Conservation (phyloP, 805 yeast genomes). For the Saccharomycopsis javanensis region DNA sequence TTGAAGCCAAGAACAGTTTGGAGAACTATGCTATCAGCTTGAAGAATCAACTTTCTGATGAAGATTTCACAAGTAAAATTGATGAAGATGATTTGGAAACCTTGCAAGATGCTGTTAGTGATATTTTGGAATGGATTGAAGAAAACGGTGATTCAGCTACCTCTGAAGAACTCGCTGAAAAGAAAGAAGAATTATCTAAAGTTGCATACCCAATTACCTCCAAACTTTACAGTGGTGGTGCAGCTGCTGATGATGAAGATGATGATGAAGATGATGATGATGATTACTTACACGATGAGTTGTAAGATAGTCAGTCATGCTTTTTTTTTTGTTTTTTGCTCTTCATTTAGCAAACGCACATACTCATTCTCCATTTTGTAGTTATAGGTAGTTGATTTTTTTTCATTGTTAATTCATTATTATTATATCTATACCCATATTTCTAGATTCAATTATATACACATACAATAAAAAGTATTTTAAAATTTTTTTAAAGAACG, state of each 20-base stretch:
- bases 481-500: neutral
- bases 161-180: constrained; percentile 88
- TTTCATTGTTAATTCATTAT: neutral
- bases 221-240: constrained; percentile 63
- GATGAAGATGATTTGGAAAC: constrained; percentile 89
- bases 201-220: constrained; percentile 88
- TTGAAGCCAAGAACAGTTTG: constrained; percentile 78
- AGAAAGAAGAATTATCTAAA: constrained; percentile 70
- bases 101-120: constrained; percentile 76
- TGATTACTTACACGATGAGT: constrained; percentile 60
- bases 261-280: constrained; percentile 36
- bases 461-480: neutral
- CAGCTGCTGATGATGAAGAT: constrained; percentile 38
- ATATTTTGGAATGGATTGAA: constrained; percentile 79
- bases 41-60: constrained; percentile 24
- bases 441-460: neutral
- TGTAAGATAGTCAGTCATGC: constrained; percentile 25
- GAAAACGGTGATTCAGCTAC: constrained; percentile 81
- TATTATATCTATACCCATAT: neutral
- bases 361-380: neutral
- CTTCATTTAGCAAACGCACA: neutral
- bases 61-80: constrained; percentile 51
- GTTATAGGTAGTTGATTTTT: neutral
- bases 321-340: neutral
- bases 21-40: constrained; percentile 84